Base-by-base conservation (phyloP, 1,284 basidiomycete genomes). In the Puccinia triticina region DNA sequence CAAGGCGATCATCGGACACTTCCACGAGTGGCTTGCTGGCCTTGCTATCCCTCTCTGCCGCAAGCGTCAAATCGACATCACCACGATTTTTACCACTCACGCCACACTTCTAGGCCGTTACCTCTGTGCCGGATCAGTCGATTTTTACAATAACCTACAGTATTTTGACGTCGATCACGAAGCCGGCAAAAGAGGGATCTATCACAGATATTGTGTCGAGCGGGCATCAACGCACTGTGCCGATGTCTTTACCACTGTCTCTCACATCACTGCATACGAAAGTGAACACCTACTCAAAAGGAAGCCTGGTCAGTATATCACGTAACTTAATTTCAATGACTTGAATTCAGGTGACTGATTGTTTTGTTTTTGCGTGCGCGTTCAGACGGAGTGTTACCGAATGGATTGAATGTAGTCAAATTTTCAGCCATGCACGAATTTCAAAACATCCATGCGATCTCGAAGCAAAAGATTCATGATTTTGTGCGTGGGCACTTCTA, bases 151-250 rank as follows among this genome's bases (percentile, higher is more conserved):
- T 90, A 98, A 99, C 88, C 90, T 99, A 40, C 94, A 97, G 87
- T 98, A 98, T 90, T 99, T 99, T 88, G 96, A 99, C 86, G 96
- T 98, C 83, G 96, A 99, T 86, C 96, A 98, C 87, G 96, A 99
- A 88, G 96, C 96, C 0, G 96, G 96, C 74, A 98, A 98, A 89
- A 92, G 96, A 84, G 96, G 96, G 18, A 99, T 99, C 87, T 91
- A 91, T 87, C 90, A 91, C 86, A 32, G 80, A 83, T 98, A 99
- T 89, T 99, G 96, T 88, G 96, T 99, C 86, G 96, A 99, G 88
- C 92, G 96, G 82, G 93, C 94, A 12, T 91, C 96, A 1, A 90
- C 96, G 0, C 96, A 98, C 87, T 98, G 95, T 85, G 93, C 96
- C 3, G 96, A 99, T 86, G 80, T 82, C 50, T 82, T 82, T 40